A percentile compares a stretch with the other conserved stretches of the same genome.
phyloP scores from a whole-genome alignment of 2,329 filamentous ascomycete genomes.

The Exophiala dermatitidis region DNA sequence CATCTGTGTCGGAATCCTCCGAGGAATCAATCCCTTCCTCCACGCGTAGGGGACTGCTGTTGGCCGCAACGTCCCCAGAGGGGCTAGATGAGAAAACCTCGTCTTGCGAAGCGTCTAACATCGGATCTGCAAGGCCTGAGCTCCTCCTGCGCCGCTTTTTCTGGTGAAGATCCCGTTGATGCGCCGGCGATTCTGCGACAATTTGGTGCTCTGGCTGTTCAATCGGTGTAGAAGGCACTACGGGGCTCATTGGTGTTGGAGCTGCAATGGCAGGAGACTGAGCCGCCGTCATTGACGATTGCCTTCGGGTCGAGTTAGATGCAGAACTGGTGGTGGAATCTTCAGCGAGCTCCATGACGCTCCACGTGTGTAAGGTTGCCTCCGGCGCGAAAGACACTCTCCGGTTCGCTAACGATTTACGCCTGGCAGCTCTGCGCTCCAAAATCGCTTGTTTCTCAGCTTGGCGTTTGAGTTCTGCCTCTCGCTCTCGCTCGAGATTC shows the following conservation, averaged over 20 bases:
- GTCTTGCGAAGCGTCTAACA: constrained; percentile 43
- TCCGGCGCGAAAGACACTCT: constrained; percentile 96
- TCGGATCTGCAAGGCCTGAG: constrained; percentile 46
- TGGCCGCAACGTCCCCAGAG: constrained; percentile 31
- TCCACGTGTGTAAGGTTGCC: constrained; percentile 93
- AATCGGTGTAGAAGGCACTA: constrained; percentile 56
- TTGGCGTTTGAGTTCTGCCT: constrained; percentile 56
- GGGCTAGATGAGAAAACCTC: constrained; percentile 69
- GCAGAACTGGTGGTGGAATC: constrained; percentile 73
- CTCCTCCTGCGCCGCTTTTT: constrained; percentile 51
- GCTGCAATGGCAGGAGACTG: constrained; percentile 22
- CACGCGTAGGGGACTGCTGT: constrained; percentile 40
- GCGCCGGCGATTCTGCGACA: constrained; percentile 53
- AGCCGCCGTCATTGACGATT: constrained; percentile 51
- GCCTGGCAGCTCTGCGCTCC: constrained; percentile 74
- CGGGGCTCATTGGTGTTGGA: constrained; percentile 30
- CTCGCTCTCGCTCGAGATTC: constrained; percentile 56
- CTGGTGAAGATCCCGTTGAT: constrained; percentile 57
- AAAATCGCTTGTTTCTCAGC: constrained; percentile 54
- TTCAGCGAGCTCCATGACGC: constrained; percentile 81
- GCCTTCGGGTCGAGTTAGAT: constrained; percentile 66
- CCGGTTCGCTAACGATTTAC: constrained; percentile 87
- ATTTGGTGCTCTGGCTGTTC: constrained; percentile 54
- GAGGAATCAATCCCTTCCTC: constrained; percentile 45
- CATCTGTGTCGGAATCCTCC: constrained; percentile 52